These are phyloP conservation scores for Xylariaceae sp. DNA, from an alignment of 2,329 filamentous ascomycete genomes.

Conservation along the genomic window DNA sequence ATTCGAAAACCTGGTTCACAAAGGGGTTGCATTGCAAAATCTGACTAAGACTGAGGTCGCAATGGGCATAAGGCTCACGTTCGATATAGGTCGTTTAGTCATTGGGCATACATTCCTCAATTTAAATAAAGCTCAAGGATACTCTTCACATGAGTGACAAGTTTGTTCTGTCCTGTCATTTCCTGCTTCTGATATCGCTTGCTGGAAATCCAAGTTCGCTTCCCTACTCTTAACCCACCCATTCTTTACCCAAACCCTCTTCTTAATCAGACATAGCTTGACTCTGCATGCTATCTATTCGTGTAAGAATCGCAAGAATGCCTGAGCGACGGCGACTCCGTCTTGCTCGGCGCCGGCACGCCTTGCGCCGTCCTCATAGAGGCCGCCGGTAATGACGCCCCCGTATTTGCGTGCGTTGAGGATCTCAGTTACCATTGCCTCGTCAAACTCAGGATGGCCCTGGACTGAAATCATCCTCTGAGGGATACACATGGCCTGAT, in stretches of 20 bases:
- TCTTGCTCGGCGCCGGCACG: conserved; percentile 69
- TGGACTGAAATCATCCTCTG: conserved; percentile 70
- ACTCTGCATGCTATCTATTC: conserved; percentile 39
- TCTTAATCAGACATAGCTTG: background rate
- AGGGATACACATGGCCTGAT: conserved; percentile 76
- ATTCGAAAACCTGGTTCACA: too few species aligned
- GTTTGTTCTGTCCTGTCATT: too few species aligned
- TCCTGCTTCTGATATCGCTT: too few species aligned
- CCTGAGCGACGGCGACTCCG: conserved; percentile 68
- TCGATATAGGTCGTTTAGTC: conserved; percentile 3
- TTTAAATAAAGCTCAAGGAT: too few species aligned
- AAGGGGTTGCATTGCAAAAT: conserved; percentile 15
- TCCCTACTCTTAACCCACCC: background rate
- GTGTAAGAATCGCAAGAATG: conserved; percentile 72
- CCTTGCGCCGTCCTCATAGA: conserved; percentile 64
- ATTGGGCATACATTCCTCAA: background rate
- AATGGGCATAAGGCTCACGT: conserved; percentile 5
- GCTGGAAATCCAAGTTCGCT: background rate
- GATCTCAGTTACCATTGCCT: conserved; percentile 66
- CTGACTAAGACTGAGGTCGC: conserved; percentile 16
- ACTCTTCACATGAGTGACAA: too few species aligned
- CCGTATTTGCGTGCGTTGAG: conserved; percentile 58
- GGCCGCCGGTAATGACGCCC: conserved; percentile 66
- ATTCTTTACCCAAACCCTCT: background rate
- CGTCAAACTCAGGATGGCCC: conserved; percentile 80